Percentiles rank a stretch among this genome's conserved stretches.
Conservation (phyloP, 2,329 filamentous ascomycete species). For the Knoxdaviesia proteae region DNA sequence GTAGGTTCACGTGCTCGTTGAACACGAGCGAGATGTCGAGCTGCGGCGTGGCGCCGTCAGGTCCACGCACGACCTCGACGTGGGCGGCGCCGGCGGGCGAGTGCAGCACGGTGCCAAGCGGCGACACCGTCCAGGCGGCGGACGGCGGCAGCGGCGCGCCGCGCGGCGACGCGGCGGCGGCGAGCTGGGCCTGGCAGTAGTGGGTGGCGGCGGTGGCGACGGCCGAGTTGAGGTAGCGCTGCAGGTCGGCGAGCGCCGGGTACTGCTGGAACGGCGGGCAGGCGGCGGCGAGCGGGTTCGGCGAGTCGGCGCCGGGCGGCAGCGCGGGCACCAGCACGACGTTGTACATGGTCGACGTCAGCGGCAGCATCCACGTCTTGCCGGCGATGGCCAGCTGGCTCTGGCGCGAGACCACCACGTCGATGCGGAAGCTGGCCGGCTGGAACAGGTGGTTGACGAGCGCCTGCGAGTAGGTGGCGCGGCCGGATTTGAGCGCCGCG, state of each 20-base stretch:
- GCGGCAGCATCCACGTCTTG: constrained; percentile 21
- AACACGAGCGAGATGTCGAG: too few species aligned
- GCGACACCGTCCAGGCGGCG: neutral
- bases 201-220: constrained; percentile 18
- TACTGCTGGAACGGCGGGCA: constrained; percentile 26
- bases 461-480: constrained; percentile 18
- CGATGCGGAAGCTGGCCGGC: constrained; percentile 14
- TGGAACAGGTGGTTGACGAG: constrained; percentile 7
- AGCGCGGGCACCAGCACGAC: constrained; percentile 16
- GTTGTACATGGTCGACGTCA: constrained; percentile 23
- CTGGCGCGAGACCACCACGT: constrained; percentile 23
- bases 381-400: constrained; percentile 21
- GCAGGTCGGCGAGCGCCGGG: constrained; percentile 20
- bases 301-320: constrained; percentile 2
- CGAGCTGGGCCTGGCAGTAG: constrained; percentile 11
- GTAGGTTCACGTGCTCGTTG: too few species aligned
- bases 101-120: too few species aligned
- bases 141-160: neutral
- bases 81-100: too few species aligned
- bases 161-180: neutral
- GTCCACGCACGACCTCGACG: too few species aligned
- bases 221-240: constrained; percentile 23
- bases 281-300: constrained; percentile 13
- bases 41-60: too few species aligned
- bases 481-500: constrained; percentile 16